Percentiles rank a stretch among this genome's conserved stretches.
Conservation (phyloP, 2,329 filamentous ascomycete genomes). For the Metarhizium brunneum region DNA sequence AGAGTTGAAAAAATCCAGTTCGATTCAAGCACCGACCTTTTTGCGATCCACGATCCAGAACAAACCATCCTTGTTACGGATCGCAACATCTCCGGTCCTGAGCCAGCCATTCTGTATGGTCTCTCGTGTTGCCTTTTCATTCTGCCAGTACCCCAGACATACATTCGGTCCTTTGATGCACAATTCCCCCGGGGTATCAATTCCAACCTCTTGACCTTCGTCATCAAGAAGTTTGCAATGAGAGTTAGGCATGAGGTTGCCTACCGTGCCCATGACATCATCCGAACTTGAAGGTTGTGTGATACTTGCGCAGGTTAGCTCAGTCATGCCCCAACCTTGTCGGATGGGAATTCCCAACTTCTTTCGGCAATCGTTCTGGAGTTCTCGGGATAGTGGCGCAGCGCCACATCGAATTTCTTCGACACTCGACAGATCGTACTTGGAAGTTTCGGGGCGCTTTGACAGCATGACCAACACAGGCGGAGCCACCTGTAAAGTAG, state of each 20-base stretch:
- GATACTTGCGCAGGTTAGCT: conserved; percentile 33
- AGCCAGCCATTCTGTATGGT: conserved; percentile 46
- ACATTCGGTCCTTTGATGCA: conserved; percentile 34
- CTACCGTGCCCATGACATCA: conserved; percentile 35
- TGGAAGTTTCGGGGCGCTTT: conserved; percentile 43
- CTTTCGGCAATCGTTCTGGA: conserved; percentile 35
- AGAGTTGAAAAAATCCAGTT: no score
- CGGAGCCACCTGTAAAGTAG: conserved; percentile 43
- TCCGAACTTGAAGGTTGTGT: conserved; percentile 28
- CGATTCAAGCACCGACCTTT: no score
- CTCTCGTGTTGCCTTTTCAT: conserved; percentile 43
- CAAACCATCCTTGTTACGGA: conserved; percentile 34
- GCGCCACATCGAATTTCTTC: conserved; percentile 40
- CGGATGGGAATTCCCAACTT: conserved; percentile 28
- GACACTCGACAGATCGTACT: conserved; percentile 44
- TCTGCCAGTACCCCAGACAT: conserved; percentile 50
- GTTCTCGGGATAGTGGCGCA: no score
- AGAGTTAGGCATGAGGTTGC: conserved; percentile 42
- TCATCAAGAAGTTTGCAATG: conserved; percentile 22
- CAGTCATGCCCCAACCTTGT: conserved; percentile 56
- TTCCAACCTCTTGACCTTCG: no score
- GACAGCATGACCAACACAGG: conserved; percentile 49
- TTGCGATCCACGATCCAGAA: conserved; percentile 16
- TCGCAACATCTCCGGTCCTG: conserved; percentile 48
- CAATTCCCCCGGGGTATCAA: no score